Evolutionary conservation across 2,329 filamentous ascomycete species (phyloP), one percentile per base, ranked within the genome.

Genomic region (Neonectria ditissima): DNA sequence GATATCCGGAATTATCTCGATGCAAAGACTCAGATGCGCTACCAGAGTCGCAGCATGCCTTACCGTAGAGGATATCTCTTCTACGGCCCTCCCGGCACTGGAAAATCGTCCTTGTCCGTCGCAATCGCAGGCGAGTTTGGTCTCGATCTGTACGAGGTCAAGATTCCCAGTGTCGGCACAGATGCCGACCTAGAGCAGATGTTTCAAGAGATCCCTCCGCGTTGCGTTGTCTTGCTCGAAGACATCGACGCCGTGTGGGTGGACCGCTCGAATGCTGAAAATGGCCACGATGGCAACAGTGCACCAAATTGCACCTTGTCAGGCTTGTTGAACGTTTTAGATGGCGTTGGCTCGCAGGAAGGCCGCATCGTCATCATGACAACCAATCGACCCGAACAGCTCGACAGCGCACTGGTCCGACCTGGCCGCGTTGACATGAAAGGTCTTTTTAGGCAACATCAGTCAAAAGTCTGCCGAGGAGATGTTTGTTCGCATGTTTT

Each of bases 331-430:
- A 93, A 92, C 64, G 87, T 89, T 9, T 84, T 93, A 10, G 90
- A 93, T 67, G 91, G 91, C 2, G 89, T 92, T 0, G 89, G 89
- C 0, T 88, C 87, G 0, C 86, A 87, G 55, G 90, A 93, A 78
- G 91, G 90, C 2, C 84, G 89, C 16, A 88, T 92, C 26, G 83
- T 93, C 18, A 86, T 93, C 74, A 92, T 93, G 89, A 93, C 90
- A 0, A 91, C 89, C 28, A 93, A 92, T 70, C 83, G 86, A 53
- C 84, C 86, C 0, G 88, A 92, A 53, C 84, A 86, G 55, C 83
- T 92, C 0, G 89, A 92, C 70, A 78, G 82, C 2, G 90, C 89
- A 0, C 80, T 93, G 0, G 81, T 91, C 10, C 82, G 90, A 0
- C 90, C 90, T 0, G 91, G 90, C 0, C 82, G 90, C 2, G 86